These are phyloP conservation scores for Annona cherimola DNA, from an alignment of 164 flowering plant genomes.

Conservation along the genomic window DNA sequence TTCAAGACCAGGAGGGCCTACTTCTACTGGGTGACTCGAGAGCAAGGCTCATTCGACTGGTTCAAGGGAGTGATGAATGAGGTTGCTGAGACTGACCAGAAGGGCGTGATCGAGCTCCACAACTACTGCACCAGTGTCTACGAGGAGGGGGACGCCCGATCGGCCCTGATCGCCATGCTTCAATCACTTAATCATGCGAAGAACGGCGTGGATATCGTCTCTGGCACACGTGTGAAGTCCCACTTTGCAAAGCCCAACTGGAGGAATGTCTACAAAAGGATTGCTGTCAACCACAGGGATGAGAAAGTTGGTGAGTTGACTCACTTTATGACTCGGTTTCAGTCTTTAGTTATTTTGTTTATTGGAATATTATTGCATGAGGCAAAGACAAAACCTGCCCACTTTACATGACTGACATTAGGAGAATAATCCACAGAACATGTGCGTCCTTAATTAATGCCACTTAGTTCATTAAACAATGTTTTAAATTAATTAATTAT, in stretches of 20 bases:
- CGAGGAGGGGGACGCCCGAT: slow-evolving; percentile 61
- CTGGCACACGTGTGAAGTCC: slow-evolving; percentile 53
- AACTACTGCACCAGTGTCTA: slow-evolving; percentile 61
- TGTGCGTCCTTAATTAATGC: no score
- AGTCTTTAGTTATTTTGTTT: not conserved
- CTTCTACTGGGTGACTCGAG: slow-evolving; percentile 69
- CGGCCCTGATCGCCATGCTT: slow-evolving; percentile 60
- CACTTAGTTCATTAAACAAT: no score
- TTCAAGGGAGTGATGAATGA: slow-evolving; percentile 63
- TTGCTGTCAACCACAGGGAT: slow-evolving; percentile 36
- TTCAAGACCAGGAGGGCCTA: slow-evolving; percentile 47
- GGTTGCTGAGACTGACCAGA: slow-evolving; percentile 40
- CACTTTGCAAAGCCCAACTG: slow-evolving; percentile 64
- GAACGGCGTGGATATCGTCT: slow-evolving; percentile 52
- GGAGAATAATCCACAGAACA: no score
- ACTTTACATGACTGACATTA: no score
- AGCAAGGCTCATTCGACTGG: slow-evolving; percentile 65
- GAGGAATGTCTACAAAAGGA: slow-evolving; percentile 40
- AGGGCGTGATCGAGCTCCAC: slow-evolving; percentile 50
- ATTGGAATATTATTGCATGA: no score
- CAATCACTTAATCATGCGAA: slow-evolving; percentile 54
- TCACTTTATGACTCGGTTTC: not conserved
- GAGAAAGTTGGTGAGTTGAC: slow-evolving; percentile 36
- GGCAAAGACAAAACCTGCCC: no score
- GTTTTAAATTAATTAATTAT: no score